Evolutionary conservation across 2,329 filamentous ascomycete species (phyloP).

Genomic region (Zasmidium angulare): DNA sequence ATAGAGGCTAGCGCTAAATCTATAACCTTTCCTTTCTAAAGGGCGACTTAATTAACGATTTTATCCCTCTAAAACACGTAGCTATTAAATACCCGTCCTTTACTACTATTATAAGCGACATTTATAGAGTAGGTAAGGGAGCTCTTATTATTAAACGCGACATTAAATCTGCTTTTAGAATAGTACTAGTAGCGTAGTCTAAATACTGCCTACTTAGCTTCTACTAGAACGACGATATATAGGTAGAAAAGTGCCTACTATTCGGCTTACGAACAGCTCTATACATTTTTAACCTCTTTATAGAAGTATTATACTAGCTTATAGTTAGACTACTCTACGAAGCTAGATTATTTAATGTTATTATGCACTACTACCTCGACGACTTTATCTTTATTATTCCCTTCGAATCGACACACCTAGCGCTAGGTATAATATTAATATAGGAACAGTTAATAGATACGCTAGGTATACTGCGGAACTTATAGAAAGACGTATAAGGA

Average conservation of each 20-base stretch:
- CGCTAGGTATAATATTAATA: too few relatives aligned
- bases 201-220: not conserved
- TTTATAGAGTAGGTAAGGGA: not conserved
- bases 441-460: not conserved
- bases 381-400: not conserved
- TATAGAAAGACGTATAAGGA: not conserved
- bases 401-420: not conserved
- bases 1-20: not conserved
- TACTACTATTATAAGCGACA: not conserved
- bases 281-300: not conserved
- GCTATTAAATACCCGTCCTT: not conserved
- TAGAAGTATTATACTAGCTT: not conserved
- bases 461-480: not conserved
- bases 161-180: not conserved
- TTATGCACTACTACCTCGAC: not conserved
- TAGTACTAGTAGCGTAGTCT: not conserved
- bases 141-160: not conserved
- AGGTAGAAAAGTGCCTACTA: not conserved
- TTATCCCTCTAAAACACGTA: not conserved
- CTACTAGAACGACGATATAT: not conserved
- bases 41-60: not conserved
- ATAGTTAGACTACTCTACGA: not conserved
- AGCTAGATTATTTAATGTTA: not conserved
- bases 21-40: not conserved
- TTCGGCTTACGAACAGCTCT: not conserved